Evolutionary conservation across 768 basidiomycete genomes (phyloP).

Genomic region (Paxillus involutus): DNA sequence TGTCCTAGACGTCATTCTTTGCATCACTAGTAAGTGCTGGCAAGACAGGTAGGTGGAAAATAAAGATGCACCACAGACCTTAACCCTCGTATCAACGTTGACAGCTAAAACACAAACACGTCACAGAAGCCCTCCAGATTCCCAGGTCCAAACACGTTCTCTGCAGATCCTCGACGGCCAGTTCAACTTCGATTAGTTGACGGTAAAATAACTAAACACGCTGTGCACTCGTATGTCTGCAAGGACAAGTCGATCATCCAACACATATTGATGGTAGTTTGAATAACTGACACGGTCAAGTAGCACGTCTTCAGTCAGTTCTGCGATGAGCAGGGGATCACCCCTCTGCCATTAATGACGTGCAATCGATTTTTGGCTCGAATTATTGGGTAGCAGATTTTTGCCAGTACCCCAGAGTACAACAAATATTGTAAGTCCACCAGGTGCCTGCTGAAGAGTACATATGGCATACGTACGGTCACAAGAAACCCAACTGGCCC

Average conservation of each 20-base stretch:
- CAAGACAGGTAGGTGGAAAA: slow-evolving; percentile 1
- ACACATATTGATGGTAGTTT: neutral
- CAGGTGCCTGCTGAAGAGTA: slow-evolving; percentile 4
- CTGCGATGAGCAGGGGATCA: slow-evolving; percentile 18
- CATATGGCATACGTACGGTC: slow-evolving; percentile 10
- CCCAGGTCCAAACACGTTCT: slow-evolving; percentile 17
- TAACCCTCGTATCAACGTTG: slow-evolving; percentile 18
- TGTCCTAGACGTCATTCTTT: slow-evolving; percentile 16
- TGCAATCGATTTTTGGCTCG: slow-evolving; percentile 20
- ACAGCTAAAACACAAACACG: slow-evolving; percentile 6
- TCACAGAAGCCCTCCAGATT: slow-evolving; percentile 16
- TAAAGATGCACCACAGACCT: slow-evolving; percentile 20
- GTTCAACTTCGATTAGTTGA: slow-evolving; percentile 17
- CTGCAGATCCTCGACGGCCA: slow-evolving; percentile 17
- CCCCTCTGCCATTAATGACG: slow-evolving; percentile 6
- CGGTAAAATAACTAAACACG: slow-evolving; percentile 1
- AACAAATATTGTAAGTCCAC: slow-evolving; percentile 10
- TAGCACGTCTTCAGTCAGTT: slow-evolving; percentile 11
- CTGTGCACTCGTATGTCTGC: slow-evolving; percentile 1
- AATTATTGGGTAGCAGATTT: slow-evolving; percentile 7
- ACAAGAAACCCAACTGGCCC: slow-evolving; percentile 12
- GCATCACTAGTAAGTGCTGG: neutral
- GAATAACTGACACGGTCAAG: slow-evolving; percentile 2
- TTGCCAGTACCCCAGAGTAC: neutral
- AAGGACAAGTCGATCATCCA: neutral